Evolutionary conservation across 2,329 filamentous ascomycete genomes (phyloP), one percentile per base, ranked within the genome.

Genomic region (Calonectria ilicicola): DNA sequence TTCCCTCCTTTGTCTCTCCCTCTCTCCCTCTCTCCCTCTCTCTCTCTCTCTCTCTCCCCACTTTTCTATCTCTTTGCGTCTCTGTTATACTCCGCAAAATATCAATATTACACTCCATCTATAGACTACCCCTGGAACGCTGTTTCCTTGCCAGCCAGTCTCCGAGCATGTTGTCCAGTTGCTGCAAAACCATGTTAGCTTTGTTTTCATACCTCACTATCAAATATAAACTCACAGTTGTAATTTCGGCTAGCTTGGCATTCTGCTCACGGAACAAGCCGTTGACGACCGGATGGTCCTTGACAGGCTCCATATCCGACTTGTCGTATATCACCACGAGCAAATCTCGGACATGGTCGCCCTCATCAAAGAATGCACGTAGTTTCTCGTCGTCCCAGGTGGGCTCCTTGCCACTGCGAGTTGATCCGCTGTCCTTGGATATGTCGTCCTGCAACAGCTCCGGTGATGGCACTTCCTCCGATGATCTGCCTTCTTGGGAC

Each of bases 301-400:
- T 89, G 1, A 93, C 94, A 21, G 95, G 94, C 49, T 92, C 90
- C 19, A 97, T 92, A 72, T 96, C 94, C 17, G 92, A 94, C 82
- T 96, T 98, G 84, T 98, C 96, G 81, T 98, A 96, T 32, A 99
- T 95, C 73, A 99, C 94, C 44, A 96, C 90, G 65, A 98, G 89
- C 81, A 98, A 90, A 82, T 99, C 96, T 64, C 95, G 91, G 77
- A 99, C 95, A 75, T 98, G 95, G 40, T 93, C 92, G 73, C 95
- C 92, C 77, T 97, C 95, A 77, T 98, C 96, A 79, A 98, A 93
- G 84, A 98, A 99, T 17, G 94, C 93, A 72, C 95, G 92, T 32
- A 99, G 89, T 78, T 92, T 94, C 69, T 92, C 89, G 83, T 98
- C 96, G 74, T 95, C 96, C 97, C 97, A 99, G 0, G 92, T 91